A percentile compares a stretch with the other conserved stretches of the same genome.
These are phyloP conservation scores for Citrus australasica DNA, from an alignment of 345 rosid genomes.

Conservation along the genomic window DNA sequence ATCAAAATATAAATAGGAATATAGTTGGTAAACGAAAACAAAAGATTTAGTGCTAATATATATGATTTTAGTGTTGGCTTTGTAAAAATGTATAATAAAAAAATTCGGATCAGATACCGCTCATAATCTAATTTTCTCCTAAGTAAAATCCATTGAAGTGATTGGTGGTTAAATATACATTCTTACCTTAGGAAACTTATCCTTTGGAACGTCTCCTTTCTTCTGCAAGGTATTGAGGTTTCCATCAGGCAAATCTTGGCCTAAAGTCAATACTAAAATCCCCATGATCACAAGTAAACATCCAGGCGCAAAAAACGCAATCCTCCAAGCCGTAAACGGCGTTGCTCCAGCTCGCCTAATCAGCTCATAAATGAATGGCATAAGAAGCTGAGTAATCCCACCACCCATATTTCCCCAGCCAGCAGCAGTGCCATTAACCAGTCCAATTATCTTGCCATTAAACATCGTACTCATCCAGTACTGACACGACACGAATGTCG, in stretches of 20 bases:
- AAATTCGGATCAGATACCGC: too few relatives aligned
- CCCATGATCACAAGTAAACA: slow-evolving; percentile 47
- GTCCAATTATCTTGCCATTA: slow-evolving; percentile 75
- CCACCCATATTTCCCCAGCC: slow-evolving; percentile 99
- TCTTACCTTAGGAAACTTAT: slow-evolving; percentile 37
- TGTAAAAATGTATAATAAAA: too few relatives aligned
- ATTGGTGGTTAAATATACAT: not conserved
- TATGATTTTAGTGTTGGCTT: too few relatives aligned
- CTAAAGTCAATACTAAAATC: slow-evolving; percentile 37
- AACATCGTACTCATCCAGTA: slow-evolving; percentile 99
- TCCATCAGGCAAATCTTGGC: slow-evolving; percentile 56
- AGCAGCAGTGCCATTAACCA: slow-evolving; percentile 82
- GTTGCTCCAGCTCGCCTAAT: slow-evolving; percentile 48
- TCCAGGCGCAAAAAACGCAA: slow-evolving; percentile 80
- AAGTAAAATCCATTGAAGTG: too few relatives aligned
- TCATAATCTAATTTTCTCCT: too few relatives aligned
- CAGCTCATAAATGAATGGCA: slow-evolving; percentile 78
- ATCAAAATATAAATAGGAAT: too few relatives aligned
- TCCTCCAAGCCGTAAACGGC: slow-evolving; percentile 88
- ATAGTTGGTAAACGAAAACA: too few relatives aligned
- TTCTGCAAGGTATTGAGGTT: slow-evolving; percentile 36
- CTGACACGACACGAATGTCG: slow-evolving; percentile 88
- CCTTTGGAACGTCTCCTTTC: slow-evolving; percentile 50
- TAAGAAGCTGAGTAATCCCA: slow-evolving; percentile 78
- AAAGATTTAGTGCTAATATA: too few relatives aligned